These are phyloP conservation scores for Microdochium bolleyi DNA, from an alignment of 2,329 filamentous ascomycete genomes.

Conservation along the genomic window DNA sequence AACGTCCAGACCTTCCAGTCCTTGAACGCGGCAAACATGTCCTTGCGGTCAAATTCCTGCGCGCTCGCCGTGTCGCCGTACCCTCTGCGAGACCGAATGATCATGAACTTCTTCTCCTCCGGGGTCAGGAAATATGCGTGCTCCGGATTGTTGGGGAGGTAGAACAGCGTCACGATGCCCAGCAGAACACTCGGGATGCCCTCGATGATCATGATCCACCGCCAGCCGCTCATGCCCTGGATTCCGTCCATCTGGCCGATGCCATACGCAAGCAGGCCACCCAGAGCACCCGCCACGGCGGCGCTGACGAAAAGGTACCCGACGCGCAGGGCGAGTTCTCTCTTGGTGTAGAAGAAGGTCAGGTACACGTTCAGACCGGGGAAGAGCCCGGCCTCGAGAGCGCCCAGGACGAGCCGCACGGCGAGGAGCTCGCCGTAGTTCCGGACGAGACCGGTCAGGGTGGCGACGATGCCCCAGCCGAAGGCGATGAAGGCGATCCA, in stretches of 20 bases:
- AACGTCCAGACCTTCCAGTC: constrained; percentile 75
- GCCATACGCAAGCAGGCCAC: constrained; percentile 65
- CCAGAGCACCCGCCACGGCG: constrained; percentile 63
- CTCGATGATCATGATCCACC: constrained; percentile 60
- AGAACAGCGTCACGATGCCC: constrained; percentile 46
- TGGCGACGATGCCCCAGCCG: constrained; percentile 62
- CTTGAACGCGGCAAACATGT: constrained; percentile 58
- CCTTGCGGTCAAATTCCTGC: constrained; percentile 41
- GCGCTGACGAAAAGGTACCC: constrained; percentile 66
- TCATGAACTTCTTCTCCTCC: constrained; percentile 49
- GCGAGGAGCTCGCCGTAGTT: constrained; percentile 60
- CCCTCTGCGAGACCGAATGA: constrained; percentile 21
- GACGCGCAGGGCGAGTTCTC: constrained; percentile 63
- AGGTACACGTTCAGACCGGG: constrained; percentile 63
- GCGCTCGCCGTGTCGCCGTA: constrained; percentile 40
- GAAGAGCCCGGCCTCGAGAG: constrained; percentile 62
- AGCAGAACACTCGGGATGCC: constrained; percentile 39
- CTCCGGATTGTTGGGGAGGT: constrained; percentile 52
- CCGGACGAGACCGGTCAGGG: constrained; percentile 59
- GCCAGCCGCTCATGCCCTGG: constrained; percentile 58
- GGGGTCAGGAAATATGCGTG: constrained; percentile 52
- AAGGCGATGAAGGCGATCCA: constrained; percentile 59
- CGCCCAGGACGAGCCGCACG: constrained; percentile 60
- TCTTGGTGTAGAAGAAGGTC: constrained; percentile 69
- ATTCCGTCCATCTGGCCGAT: constrained; percentile 67